Evolutionary conservation across 805 yeast genomes (phyloP).

Genomic region (Metschnikowia colocasiae): DNA sequence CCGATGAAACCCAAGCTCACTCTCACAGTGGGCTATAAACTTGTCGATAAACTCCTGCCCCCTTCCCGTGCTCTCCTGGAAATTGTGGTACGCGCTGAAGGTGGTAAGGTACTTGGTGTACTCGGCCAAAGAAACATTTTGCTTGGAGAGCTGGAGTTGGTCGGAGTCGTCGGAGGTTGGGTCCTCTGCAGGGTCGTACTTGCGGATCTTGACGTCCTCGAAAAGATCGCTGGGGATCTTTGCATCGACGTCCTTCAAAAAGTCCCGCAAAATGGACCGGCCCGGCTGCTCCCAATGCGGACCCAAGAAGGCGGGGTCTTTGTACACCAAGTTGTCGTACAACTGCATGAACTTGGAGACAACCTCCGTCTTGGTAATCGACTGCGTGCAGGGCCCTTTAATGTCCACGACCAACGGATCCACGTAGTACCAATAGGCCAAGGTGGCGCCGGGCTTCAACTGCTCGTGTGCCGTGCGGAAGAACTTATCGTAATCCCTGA

Average conservation of each 20-base stretch:
- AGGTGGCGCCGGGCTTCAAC: slow-evolving; percentile 17
- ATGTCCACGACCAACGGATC: slow-evolving; percentile 33
- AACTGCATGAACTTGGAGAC: slow-evolving; percentile 22
- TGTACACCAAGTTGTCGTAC: slow-evolving; percentile 41
- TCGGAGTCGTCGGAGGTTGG: slow-evolving; percentile 15
- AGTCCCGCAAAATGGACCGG: slow-evolving; percentile 46
- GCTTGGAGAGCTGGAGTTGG: slow-evolving; percentile 23
- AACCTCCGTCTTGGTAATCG: slow-evolving; percentile 13
- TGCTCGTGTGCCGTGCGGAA: slow-evolving; percentile 12
- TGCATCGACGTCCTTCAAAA: slow-evolving; percentile 42
- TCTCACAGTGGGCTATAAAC: slow-evolving; percentile 33
- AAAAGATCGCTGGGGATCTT: slow-evolving; percentile 41
- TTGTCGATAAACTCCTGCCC: slow-evolving; percentile 34
- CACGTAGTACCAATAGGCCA: slow-evolving; percentile 22
- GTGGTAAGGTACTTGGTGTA: slow-evolving; percentile 58
- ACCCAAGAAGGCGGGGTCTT: slow-evolving; percentile 47
- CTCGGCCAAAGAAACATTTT: slow-evolving; percentile 41
- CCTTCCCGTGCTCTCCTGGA: slow-evolving; percentile 38
- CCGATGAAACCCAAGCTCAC: slow-evolving; percentile 44
- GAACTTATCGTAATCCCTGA: slow-evolving; percentile 16
- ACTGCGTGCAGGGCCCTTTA: slow-evolving; percentile 17
- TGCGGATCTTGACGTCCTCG: slow-evolving; percentile 31
- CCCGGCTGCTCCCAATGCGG: slow-evolving; percentile 90
- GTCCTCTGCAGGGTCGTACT: slow-evolving; percentile 19
- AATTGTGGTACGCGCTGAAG: slow-evolving; percentile 65